phyloP scores from a whole-genome alignment of 768 basidiomycete genomes.

The Lyophyllum decastes region DNA sequence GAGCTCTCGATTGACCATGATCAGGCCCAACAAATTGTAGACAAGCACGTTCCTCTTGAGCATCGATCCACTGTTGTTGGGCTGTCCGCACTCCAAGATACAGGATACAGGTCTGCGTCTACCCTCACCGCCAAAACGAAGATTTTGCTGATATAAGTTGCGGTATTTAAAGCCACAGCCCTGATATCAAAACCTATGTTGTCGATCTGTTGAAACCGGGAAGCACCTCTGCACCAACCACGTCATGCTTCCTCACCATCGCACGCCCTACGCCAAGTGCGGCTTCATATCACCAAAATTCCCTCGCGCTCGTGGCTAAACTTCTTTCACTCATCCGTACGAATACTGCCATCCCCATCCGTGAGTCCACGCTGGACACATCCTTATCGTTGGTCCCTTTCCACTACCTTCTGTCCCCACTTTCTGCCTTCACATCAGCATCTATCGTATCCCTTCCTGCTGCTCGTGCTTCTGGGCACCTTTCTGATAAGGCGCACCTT shows the following conservation, averaged over 20 bases:
- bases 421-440: conserved; percentile 34
- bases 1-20: conserved; percentile 10
- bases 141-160: not conserved
- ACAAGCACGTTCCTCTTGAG: conserved; percentile 9
- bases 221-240: conserved; percentile 3
- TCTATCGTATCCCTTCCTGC: conserved; percentile 37
- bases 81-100: conserved; percentile 13
- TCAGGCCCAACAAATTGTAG: conserved; percentile 16
- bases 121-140: not conserved
- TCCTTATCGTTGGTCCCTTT: conserved; percentile 46
- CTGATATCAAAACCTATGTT: conserved; percentile 18
- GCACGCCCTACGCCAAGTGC: conserved; percentile 14
- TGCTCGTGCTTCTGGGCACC: conserved; percentile 35
- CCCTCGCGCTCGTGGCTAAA: conserved; percentile 36
- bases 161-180: conserved; percentile 11
- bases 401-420: conserved; percentile 52
- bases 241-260: conserved; percentile 32
- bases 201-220: conserved; percentile 14
- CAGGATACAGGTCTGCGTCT: conserved; percentile 18
- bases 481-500: conserved; percentile 38
- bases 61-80: conserved; percentile 10
- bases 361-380: conserved; percentile 49
- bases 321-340: conserved; percentile 44
- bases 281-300: conserved; percentile 31
- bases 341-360: conserved; percentile 51